phyloP scores from a whole-genome alignment of 163 green algal genomes.

The Prototheca wickerhamii region DNA sequence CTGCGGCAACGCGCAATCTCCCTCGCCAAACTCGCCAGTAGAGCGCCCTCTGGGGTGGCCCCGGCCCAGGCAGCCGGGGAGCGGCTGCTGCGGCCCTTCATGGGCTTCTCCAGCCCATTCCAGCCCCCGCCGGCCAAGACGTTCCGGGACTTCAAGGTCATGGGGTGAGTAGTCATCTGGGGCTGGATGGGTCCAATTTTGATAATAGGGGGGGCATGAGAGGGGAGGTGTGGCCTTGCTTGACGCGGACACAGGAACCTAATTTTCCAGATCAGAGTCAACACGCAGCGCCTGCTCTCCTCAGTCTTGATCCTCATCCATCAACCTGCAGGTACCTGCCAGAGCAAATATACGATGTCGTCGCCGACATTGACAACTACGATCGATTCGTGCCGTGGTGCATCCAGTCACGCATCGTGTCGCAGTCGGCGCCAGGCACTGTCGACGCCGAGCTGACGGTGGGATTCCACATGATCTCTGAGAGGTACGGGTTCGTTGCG shows the following conservation, averaged over 20 bases:
- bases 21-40: neutral
- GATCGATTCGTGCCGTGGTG: conserved; percentile 90
- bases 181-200: neutral
- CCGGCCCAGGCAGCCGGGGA: neutral
- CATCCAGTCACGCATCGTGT: conserved; percentile 46
- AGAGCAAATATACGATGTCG: conserved; percentile 78
- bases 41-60: neutral
- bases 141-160: neutral
- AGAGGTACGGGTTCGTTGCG: conserved; percentile 38
- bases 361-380: conserved; percentile 79
- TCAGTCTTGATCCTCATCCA: neutral
- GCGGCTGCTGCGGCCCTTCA: neutral
- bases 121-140: neutral
- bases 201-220: neutral
- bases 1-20: too few species aligned
- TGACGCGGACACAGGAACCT: too few species aligned
- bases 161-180: neutral
- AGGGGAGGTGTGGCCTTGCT: too few species aligned
- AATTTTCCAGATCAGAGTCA: neutral
- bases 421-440: conserved; percentile 23
- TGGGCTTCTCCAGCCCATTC: neutral
- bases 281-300: neutral
- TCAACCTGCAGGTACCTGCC: conserved; percentile 58
- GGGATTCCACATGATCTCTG: conserved; percentile 84
- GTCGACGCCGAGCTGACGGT: conserved; percentile 91